Evolutionary conservation across 2,329 filamentous ascomycete species (phyloP).

Genomic region (Diplocarpon rosae): DNA sequence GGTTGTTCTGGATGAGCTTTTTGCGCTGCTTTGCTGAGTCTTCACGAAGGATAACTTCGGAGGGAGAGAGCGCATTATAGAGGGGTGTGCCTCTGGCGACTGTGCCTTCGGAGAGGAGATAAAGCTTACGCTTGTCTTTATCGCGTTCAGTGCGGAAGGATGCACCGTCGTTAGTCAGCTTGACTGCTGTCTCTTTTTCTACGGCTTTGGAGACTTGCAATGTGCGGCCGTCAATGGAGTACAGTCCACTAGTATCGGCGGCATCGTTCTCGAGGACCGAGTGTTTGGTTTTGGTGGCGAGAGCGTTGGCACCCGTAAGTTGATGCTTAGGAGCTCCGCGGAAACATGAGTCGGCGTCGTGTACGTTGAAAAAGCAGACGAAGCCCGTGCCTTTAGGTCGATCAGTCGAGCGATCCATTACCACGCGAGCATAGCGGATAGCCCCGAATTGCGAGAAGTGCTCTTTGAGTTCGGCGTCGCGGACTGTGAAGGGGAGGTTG

Average conservation of each 20-base stretch:
- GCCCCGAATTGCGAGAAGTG: conserved; percentile 84
- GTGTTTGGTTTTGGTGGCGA: conserved; percentile 45
- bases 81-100: conserved; percentile 68
- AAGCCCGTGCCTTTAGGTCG: conserved; percentile 88
- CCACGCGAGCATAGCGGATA: conserved; percentile 84
- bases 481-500: conserved; percentile 82
- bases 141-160: conserved; percentile 54
- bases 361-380: conserved; percentile 74
- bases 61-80: conserved; percentile 62
- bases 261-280: conserved; percentile 84
- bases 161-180: conserved; percentile 59
- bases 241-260: conserved; percentile 69
- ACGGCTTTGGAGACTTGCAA: conserved; percentile 79
- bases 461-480: conserved; percentile 69
- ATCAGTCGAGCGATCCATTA: conserved; percentile 76
- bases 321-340: conserved; percentile 57
- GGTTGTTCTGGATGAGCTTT: conserved; percentile 83
- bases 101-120: conserved; percentile 76
- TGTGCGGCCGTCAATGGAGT: conserved; percentile 83
- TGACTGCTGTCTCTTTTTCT: conserved; percentile 66
- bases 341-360: conserved; percentile 68
- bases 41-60: conserved; percentile 81
- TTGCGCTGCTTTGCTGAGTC: conserved; percentile 79
- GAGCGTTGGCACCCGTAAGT: conserved; percentile 29
- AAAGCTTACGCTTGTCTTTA: conserved; percentile 83